Evolutionary conservation across 768 basidiomycete genomes (phyloP).

Genomic region (Lyophyllum decastes): DNA sequence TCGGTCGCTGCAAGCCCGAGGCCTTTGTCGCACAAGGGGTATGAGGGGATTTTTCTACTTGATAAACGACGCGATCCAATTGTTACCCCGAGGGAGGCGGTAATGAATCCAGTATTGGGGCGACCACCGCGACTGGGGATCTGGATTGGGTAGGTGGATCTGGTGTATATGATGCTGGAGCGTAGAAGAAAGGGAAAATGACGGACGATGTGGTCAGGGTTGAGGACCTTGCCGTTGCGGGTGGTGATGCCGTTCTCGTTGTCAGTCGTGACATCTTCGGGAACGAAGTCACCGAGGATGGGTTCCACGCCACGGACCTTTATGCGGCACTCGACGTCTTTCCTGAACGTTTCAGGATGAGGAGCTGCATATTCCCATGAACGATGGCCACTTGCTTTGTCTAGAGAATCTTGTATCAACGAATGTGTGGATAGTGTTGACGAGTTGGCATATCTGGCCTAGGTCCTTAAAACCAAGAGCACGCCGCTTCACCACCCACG

Average conservation of each 20-base stretch:
- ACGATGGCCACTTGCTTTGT: conserved; percentile 59
- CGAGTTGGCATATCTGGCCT: conserved; percentile 32
- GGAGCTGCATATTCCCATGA: conserved; percentile 51
- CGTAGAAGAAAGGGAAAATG: neutral
- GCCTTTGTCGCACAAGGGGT: conserved; percentile 12
- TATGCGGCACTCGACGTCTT: conserved; percentile 42
- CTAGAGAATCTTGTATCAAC: conserved; percentile 30
- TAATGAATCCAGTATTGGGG: conserved; percentile 55
- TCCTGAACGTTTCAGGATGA: conserved; percentile 58
- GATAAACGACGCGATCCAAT: conserved; percentile 38
- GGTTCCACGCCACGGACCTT: conserved; percentile 48
- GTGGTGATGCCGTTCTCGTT: conserved; percentile 45
- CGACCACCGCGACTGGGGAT: conserved; percentile 40
- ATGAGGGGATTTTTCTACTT: conserved; percentile 41
- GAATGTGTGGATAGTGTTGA: conserved; percentile 29
- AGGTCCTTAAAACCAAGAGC: conserved; percentile 45
- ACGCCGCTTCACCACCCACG: conserved; percentile 55
- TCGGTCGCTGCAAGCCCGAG: conserved; percentile 6
- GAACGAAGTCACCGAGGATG: conserved; percentile 52
- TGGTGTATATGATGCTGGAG: neutral
- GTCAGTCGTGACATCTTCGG: conserved; percentile 35
- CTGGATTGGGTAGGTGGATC: conserved; percentile 17
- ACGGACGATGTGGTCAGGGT: conserved; percentile 62
- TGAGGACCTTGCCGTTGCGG: conserved; percentile 47
- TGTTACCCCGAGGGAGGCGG: conserved; percentile 34